Conservation (phyloP, 371 early-diverging fungal species). For the Mucor mucedo region DNA sequence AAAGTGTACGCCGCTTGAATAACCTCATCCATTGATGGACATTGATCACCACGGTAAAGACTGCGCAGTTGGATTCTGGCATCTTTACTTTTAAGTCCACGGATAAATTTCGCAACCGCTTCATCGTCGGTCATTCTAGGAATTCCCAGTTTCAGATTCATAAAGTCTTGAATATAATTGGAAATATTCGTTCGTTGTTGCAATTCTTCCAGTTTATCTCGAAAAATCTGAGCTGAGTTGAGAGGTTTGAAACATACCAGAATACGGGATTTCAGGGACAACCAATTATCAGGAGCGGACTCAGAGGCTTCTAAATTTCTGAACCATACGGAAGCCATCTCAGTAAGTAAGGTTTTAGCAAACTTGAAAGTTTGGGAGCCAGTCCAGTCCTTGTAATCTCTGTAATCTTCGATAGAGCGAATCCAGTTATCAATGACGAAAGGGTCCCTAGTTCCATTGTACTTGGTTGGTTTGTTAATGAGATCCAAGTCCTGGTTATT, state of each 20-base stretch:
- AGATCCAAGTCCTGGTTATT: neutral
- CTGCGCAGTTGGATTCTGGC: neutral
- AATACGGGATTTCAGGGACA: neutral
- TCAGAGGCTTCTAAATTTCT: neutral
- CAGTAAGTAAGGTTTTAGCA: neutral
- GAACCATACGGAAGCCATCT: neutral
- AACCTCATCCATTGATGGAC: neutral
- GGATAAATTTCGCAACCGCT: neutral
- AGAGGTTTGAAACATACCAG: neutral
- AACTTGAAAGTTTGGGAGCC: neutral
- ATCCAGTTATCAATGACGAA: constrained; percentile 1
- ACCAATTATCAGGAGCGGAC: neutral
- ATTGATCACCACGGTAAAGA: neutral
- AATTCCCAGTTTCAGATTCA: neutral
- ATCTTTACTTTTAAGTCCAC: neutral
- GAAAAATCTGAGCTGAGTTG: neutral
- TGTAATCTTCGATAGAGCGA: neutral
- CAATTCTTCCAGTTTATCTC: neutral
- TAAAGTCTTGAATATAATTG: neutral
- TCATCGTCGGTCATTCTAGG: neutral
- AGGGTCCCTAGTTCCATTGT: constrained; percentile 5
- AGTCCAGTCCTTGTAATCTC: neutral
- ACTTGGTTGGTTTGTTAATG: neutral
- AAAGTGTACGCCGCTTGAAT: neutral
- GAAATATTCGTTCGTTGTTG: neutral